Evolutionary conservation across 2,329 filamentous ascomycete species (phyloP).

Genomic region (Aspergillus glaucus): DNA sequence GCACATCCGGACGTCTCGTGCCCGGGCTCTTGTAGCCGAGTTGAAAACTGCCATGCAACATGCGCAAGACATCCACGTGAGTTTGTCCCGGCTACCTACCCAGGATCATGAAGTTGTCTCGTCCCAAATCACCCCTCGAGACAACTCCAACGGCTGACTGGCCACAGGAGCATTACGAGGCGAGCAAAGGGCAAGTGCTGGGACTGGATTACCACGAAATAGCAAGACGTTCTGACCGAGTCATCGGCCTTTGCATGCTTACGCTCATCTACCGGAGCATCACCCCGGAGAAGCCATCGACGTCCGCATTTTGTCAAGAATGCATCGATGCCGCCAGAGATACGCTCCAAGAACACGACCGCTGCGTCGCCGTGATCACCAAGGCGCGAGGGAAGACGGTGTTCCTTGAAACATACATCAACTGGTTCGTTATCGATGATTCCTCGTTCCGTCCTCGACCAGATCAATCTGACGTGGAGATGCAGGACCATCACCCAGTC

Average conservation of each 20-base stretch:
- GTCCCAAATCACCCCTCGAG: not conserved
- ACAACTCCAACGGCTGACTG: not conserved
- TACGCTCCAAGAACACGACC: slow-evolving; percentile 5
- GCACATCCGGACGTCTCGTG: slow-evolving; percentile 4
- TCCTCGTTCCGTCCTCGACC: not conserved
- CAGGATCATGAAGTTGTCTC: not conserved
- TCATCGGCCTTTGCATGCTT: not conserved
- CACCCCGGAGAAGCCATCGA: slow-evolving; percentile 3
- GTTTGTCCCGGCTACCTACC: not conserved
- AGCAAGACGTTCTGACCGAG: not conserved
- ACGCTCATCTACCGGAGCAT: slow-evolving; percentile 6
- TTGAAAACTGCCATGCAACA: slow-evolving; percentile 1
- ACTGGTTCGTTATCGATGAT: slow-evolving; percentile 2
- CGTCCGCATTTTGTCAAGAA: slow-evolving; percentile 1
- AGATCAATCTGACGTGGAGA: not conserved
- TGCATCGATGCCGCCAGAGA: slow-evolving; percentile 7
- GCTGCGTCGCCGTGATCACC: slow-evolving; percentile 6
- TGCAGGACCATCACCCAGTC: not conserved
- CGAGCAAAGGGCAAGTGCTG: not conserved
- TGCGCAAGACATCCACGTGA: not conserved
- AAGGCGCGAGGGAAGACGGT: not conserved
- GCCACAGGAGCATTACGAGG: not conserved
- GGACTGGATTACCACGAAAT: not conserved
- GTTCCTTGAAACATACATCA: slow-evolving; percentile 7
- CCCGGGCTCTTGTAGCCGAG: slow-evolving; percentile 5